Base-by-base conservation (phyloP, 192 early-diverging fungal species). In the Kickxella alabastrina region DNA sequence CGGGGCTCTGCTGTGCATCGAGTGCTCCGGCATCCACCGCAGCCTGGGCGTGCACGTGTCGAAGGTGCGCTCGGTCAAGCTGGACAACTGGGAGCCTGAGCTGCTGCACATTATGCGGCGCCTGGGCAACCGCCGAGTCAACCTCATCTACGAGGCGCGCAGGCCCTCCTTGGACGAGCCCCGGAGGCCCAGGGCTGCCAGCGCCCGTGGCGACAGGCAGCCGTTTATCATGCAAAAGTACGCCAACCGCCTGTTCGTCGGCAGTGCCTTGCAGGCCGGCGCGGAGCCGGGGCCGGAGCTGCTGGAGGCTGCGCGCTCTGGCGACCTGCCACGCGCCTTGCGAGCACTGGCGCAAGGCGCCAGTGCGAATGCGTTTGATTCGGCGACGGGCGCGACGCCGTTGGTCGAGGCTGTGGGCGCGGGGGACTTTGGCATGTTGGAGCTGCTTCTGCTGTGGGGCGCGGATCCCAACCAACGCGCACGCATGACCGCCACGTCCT, bases 21-120 rank as follows among this genome's bases (percentile, higher is more conserved):
- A 85, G 34, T 95, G 92, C 57, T 93, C 90, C 22, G 92, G 92
- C 19, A 87, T 93, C 34, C 92, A 95, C 60, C 87, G 92, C 52
- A 90, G 91, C 34, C 58, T 95, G 6, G 92, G 92, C 6, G 85
- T 89, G 8, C 91, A 93, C 68, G 83, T 95, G 12, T 87, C 85
- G 53, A 92, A 92, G 67, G 87, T 92, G 36, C 75, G 89, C 40
- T 91, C 90, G 1, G 59, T 95, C 36, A 81, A 80, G 18, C 68
- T 95, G 46, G 92, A 95, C 66, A 84, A 87, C 55, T 92, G 90
- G 92, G 89, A 92, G 52, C 80, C 82, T 0, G 89, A 92, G 49
- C 59, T 54, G 23, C 51, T 76, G 29, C 74, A 85, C 49, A 73
- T 86, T 10, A 89, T 95, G 86, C 64, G 84, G 25, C 68, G 75